Conservation (phyloP, 495 filamentous ascomycete genomes). For the Lophiostoma macrostomum region DNA sequence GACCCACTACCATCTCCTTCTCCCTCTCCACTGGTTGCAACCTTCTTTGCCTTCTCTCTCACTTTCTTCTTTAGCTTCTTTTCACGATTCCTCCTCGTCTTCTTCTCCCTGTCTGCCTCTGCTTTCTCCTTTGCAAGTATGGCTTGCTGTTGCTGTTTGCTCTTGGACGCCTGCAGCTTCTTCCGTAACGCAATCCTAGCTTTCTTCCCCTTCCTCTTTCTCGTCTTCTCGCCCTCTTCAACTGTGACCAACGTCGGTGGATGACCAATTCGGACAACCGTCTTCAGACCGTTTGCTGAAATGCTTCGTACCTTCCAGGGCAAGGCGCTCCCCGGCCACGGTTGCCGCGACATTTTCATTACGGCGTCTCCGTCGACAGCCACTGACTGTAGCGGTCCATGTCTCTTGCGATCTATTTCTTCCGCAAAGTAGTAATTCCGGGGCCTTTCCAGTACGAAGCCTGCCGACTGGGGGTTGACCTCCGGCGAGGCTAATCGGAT, state of each 20-base stretch:
- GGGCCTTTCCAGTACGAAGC: slow-evolving; percentile 45
- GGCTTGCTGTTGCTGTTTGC: slow-evolving; percentile 44
- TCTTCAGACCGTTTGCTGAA: slow-evolving; percentile 10
- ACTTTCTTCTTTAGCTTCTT: slow-evolving; percentile 31
- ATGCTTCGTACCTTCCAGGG: slow-evolving; percentile 53
- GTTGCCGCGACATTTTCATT: slow-evolving; percentile 36
- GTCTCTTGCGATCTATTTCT: slow-evolving; percentile 34
- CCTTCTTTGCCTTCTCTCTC: too few species aligned
- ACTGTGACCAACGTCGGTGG: neutral
- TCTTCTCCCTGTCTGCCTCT: slow-evolving; percentile 30
- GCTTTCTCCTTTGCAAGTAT: slow-evolving; percentile 28
- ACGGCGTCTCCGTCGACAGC: slow-evolving; percentile 50
- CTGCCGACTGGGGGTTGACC: slow-evolving; percentile 32
- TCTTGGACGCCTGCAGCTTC: slow-evolving; percentile 49
- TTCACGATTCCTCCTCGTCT: slow-evolving; percentile 28
- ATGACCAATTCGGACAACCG: slow-evolving; percentile 5
- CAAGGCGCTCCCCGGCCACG: slow-evolving; percentile 52
- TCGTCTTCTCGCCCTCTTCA: slow-evolving; percentile 34
- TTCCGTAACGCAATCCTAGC: slow-evolving; percentile 48
- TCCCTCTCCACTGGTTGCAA: too few species aligned
- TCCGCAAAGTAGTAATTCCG: slow-evolving; percentile 48
- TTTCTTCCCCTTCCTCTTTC: slow-evolving; percentile 54
- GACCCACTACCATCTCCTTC: too few species aligned
- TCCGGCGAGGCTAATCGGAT: slow-evolving; percentile 27
- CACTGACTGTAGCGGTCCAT: slow-evolving; percentile 37